phyloP scores from a whole-genome alignment of 164 flowering plant species.

The Vitis rotundifolia region DNA sequence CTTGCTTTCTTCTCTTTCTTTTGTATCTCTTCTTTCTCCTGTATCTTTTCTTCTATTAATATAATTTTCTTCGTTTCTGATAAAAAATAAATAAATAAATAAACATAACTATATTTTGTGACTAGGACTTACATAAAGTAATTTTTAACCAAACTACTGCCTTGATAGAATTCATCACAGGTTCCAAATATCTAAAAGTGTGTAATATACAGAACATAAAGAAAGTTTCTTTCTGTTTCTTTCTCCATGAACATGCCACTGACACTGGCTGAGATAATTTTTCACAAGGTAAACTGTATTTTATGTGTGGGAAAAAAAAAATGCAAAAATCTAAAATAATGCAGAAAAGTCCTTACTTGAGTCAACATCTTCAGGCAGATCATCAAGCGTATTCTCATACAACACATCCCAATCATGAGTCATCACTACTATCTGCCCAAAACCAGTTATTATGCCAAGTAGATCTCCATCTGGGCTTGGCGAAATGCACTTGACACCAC shows the following conservation, averaged over 20 bases:
- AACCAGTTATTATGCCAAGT: slow-evolving; percentile 70
- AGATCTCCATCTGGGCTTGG: slow-evolving; percentile 98
- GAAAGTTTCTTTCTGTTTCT: background rate
- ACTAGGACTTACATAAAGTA: background rate
- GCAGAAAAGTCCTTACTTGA: slow-evolving; percentile 61
- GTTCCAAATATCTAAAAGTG: background rate
- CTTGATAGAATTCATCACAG: background rate
- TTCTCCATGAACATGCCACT: background rate
- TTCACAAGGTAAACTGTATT: background rate
- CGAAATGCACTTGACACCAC: slow-evolving; percentile 77
- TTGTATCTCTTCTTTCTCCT: too few species aligned
- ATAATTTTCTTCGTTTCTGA: too few species aligned
- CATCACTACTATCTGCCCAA: slow-evolving; percentile 82
- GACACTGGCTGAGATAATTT: background rate
- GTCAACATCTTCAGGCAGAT: slow-evolving; percentile 52
- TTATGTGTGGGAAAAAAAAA: background rate
- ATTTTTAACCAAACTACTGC: background rate
- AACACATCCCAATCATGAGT: slow-evolving; percentile 95
- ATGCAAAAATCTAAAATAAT: background rate
- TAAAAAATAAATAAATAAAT: too few species aligned
- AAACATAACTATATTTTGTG: background rate
- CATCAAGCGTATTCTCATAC: slow-evolving; percentile 68
- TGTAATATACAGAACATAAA: background rate
- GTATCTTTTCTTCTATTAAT: too few species aligned
- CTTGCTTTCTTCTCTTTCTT: too few species aligned